Conservation (phyloP, 768 basidiomycete genomes). For the Podaxis mareebaensis region DNA sequence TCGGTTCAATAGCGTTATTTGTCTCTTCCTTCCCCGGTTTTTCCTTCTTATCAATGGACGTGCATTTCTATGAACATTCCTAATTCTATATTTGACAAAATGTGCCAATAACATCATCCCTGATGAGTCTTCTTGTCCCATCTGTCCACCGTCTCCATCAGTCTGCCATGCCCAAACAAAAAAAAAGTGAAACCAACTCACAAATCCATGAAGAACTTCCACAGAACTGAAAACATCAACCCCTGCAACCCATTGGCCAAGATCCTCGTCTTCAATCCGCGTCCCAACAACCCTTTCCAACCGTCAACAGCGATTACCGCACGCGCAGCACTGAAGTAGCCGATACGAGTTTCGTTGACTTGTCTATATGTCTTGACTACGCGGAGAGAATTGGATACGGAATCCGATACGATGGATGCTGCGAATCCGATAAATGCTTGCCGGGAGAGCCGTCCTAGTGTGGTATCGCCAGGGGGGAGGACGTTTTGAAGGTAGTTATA, state of each 20-base stretch:
- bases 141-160: conserved; percentile 18
- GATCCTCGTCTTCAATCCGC: conserved; percentile 88
- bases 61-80: background rate
- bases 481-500: conserved; percentile 77
- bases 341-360: conserved; percentile 78
- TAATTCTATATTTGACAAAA: background rate
- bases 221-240: conserved; percentile 86
- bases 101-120: background rate
- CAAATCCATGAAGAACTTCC: conserved; percentile 91
- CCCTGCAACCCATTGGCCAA: conserved; percentile 92
- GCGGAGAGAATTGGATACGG: conserved; percentile 82
- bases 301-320: conserved; percentile 80
- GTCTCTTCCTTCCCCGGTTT: no score
- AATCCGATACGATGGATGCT: conserved; percentile 85
- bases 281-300: conserved; percentile 75
- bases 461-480: conserved; percentile 57
- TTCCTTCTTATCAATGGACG: no score
- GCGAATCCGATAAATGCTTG: conserved; percentile 91
- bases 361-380: conserved; percentile 97
- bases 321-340: conserved; percentile 76
- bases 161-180: background rate
- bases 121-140: conserved; percentile 31
- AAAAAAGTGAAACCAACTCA: conserved; percentile 39
- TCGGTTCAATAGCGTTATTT: no score
- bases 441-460: conserved; percentile 63